Evolutionary conservation across 2,329 filamentous ascomycete species (phyloP).

Genomic region (Chrysosporium queenslandicum): DNA sequence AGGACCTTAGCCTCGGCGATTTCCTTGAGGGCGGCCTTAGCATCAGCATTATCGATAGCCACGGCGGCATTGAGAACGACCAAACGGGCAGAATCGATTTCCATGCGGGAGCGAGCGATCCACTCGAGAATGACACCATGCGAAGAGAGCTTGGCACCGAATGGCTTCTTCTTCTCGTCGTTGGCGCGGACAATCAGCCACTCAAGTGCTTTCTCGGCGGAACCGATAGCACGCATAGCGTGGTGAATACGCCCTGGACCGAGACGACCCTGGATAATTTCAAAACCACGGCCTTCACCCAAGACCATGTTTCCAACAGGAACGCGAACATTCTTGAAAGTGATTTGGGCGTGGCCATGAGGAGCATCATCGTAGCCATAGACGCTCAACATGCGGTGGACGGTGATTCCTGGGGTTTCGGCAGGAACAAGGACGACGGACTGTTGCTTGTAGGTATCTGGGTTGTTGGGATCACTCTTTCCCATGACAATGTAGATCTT

Average conservation of each 20-base stretch:
- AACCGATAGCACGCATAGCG: constrained; percentile 89
- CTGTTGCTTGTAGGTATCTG: constrained; percentile 76
- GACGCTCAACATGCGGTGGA: constrained; percentile 85
- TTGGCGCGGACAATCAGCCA: constrained; percentile 94
- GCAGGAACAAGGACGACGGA: constrained; percentile 85
- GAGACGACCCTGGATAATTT: constrained; percentile 95
- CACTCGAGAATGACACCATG: constrained; percentile 94
- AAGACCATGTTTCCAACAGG: constrained; percentile 76
- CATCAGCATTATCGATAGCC: constrained; percentile 80
- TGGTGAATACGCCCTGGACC: constrained; percentile 96
- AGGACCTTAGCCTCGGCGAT: constrained; percentile 94
- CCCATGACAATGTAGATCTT: constrained; percentile 94
- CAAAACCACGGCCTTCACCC: constrained; percentile 87
- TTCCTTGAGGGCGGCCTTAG: constrained; percentile 82
- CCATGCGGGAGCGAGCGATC: constrained; percentile 82
- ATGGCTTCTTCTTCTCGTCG: constrained; percentile 80
- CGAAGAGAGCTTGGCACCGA: constrained; percentile 74
- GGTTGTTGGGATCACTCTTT: constrained; percentile 69
- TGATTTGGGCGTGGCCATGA: constrained; percentile 89
- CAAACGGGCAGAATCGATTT: constrained; percentile 85
- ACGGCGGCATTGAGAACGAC: constrained; percentile 89
- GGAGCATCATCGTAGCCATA: constrained; percentile 98
- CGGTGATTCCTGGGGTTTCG: constrained; percentile 71
- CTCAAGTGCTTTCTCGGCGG: constrained; percentile 81
- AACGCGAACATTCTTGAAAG: constrained; percentile 81